A percentile compares a stretch with the other conserved stretches of the same genome.
Evolutionary conservation across 805 yeast species (phyloP).

Genomic region (Allodekkera sacchari): DNA sequence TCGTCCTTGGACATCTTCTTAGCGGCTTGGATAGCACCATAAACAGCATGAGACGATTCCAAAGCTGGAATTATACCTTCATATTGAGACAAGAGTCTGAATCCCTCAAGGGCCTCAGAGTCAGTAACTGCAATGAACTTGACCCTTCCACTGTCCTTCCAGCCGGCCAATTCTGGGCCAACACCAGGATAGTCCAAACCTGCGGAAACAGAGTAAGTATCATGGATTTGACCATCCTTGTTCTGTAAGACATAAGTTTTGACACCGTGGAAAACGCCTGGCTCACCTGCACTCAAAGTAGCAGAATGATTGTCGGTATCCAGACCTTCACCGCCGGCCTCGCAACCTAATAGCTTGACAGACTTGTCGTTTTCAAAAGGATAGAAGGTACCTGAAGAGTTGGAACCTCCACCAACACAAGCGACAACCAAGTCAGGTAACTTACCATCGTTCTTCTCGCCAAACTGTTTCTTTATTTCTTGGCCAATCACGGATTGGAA

Average conservation of each 20-base stretch:
- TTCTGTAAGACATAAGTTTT: conserved; percentile 89
- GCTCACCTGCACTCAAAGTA: conserved; percentile 86
- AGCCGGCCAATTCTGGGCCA: conserved; percentile 93
- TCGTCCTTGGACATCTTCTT: conserved; percentile 72
- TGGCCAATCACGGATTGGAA: conserved; percentile 96
- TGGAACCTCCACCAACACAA: conserved; percentile 99
- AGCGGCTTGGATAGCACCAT: conserved; percentile 85
- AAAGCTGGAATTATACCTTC: conserved; percentile 99
- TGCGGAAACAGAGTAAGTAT: conserved; percentile 96
- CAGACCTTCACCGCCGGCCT: conserved; percentile 98
- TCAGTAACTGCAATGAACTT: conserved; percentile 87
- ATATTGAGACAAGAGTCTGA: conserved; percentile 76
- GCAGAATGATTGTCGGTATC: conserved; percentile 90
- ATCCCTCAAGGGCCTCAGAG: conserved; percentile 90
- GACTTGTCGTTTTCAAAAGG: conserved; percentile 79
- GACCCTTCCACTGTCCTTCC: conserved; percentile 94
- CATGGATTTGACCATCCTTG: conserved; percentile 91
- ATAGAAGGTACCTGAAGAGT: conserved; percentile 90
- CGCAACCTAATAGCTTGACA: conserved; percentile 86
- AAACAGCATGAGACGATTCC: conserved; percentile 95
- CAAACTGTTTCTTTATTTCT: conserved; percentile 89
- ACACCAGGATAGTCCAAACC: conserved; percentile 99
- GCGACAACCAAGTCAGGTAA: conserved; percentile 94
- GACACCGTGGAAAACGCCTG: conserved; percentile 98
- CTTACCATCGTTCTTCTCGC: conserved; percentile 65